Percentiles rank a stretch among this genome's conserved stretches.
Evolutionary conservation across 2,329 filamentous ascomycete genomes (phyloP).

Genomic region (Chaetomium sp.): DNA sequence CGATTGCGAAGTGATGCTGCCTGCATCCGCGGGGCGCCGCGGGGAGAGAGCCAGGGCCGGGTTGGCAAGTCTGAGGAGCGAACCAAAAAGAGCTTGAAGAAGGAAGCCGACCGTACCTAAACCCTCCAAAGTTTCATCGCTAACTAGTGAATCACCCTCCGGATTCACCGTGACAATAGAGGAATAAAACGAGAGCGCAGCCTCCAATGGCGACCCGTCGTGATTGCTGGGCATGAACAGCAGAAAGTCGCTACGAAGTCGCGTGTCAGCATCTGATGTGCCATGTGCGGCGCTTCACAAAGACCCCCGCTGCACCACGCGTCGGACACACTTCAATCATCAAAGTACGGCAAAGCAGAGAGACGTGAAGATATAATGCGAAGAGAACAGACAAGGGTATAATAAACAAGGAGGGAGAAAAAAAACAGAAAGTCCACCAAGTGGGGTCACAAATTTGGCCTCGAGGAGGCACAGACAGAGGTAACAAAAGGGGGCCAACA

Average conservation of each 20-base stretch:
- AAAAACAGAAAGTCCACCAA: slow-evolving; percentile 19
- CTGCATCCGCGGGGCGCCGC: slow-evolving; percentile 35
- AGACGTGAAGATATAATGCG: neutral
- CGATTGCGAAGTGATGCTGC: slow-evolving; percentile 35
- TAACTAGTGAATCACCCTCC: slow-evolving; percentile 91
- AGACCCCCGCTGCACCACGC: neutral
- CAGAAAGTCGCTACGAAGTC: slow-evolving; percentile 73
- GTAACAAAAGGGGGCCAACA: slow-evolving; percentile 21
- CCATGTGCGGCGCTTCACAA: neutral
- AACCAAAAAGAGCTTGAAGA: slow-evolving; percentile 74
- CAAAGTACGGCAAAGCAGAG: neutral
- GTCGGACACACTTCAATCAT: neutral
- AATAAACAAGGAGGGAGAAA: slow-evolving; percentile 3
- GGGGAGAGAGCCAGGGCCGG: slow-evolving; percentile 30
- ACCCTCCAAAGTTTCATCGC: slow-evolving; percentile 87
- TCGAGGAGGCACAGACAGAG: slow-evolving; percentile 2
- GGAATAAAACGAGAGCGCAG: slow-evolving; percentile 88
- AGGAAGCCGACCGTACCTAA: slow-evolving; percentile 84
- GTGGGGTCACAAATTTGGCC: slow-evolving; percentile 18
- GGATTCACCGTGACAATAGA: slow-evolving; percentile 85
- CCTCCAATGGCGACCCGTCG: slow-evolving; percentile 70
- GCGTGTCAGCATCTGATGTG: slow-evolving; percentile 20
- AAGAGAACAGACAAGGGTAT: neutral
- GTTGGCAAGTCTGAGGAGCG: slow-evolving; percentile 67
- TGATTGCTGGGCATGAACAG: slow-evolving; percentile 77